Base-by-base conservation (phyloP, 2,329 filamentous ascomycete genomes). In the Fusarium sarcochroum region DNA sequence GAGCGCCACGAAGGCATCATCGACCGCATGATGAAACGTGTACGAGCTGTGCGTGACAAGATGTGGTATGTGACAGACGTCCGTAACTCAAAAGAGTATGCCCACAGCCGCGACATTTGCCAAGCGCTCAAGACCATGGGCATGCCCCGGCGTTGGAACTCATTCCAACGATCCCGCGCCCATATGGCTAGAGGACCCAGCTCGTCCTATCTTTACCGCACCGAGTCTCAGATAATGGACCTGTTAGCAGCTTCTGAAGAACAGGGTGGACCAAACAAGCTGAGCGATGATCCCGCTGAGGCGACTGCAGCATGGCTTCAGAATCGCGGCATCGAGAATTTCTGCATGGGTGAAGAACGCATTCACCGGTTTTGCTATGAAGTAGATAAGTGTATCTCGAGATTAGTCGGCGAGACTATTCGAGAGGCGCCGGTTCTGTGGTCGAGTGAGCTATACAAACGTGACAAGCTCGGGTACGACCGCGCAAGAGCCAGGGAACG, bases 31-130 rank as follows among this genome's bases (percentile, higher is more conserved):
- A 91, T 93, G 85, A 85, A 85, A 60, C 88, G 89, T 7, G 85
- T 96, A 37, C 88, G 90, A 58, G 90, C 91, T 21, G 85, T 98
- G 38, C 89, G 96, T 41, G 93, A 97, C 77, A 98, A 98, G 84
- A 97, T 98, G 93, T 99, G 96, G 96, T 99, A 97, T 77, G 92
- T 96, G 63, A 95, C 93, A 2, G 94, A 98, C 77, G 94, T 98
- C 27, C 91, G 93, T 66, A 94, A 95, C 73, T 98, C 96, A 6
- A 92, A 90, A 48, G 89, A 90, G 11, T 98, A 98, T 74, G 93
- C 96, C 63, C 91, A 97, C 71, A 93, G 93, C 38, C 90, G 91
- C 60, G 93, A 95, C 68, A 91, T 98, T 46, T 93, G 94, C 7
- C 87, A 92, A 62, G 96, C 95, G 6, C 83, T 99, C 49, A 97